Percentiles rank a stretch among this genome's conserved stretches.
Conservation (phyloP, 352 stramenopile genomes). For the Phytopythium vexans region DNA sequence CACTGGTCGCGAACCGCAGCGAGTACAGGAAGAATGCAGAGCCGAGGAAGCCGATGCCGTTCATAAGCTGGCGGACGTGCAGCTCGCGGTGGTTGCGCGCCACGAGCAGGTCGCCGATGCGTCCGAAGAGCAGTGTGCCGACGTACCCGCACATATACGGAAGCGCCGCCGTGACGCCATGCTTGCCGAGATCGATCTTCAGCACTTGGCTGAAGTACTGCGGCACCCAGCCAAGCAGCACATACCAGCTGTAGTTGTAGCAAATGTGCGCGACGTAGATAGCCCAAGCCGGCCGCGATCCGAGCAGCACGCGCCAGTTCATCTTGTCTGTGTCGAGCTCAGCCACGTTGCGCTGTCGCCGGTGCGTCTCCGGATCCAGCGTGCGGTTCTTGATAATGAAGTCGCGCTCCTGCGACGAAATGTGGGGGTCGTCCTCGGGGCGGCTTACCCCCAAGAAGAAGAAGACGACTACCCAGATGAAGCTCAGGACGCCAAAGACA, state of each 20-base stretch:
- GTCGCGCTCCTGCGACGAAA: conserved; percentile 47
- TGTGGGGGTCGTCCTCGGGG: conserved; percentile 61
- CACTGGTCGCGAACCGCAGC: conserved; percentile 58
- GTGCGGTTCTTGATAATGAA: conserved; percentile 72
- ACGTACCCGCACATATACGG: conserved; percentile 81
- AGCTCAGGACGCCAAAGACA: conserved; percentile 70
- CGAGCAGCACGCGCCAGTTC: conserved; percentile 68
- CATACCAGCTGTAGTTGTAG: conserved; percentile 89
- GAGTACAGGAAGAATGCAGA: conserved; percentile 69
- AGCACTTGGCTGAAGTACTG: conserved; percentile 83
- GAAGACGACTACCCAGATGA: conserved; percentile 72
- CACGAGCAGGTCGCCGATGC: conserved; percentile 62
- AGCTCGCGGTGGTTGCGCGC: conserved; percentile 62
- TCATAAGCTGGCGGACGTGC: conserved; percentile 76
- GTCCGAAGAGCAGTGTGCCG: conserved; percentile 69
- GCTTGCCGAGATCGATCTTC: conserved; percentile 71
- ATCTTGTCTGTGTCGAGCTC: conserved; percentile 46
- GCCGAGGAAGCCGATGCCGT: conserved; percentile 69
- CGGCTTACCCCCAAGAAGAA: conserved; percentile 52
- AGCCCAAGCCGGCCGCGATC: conserved; percentile 66
- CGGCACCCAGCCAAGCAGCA: conserved; percentile 84
- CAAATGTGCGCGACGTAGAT: conserved; percentile 85
- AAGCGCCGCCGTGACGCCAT: conserved; percentile 59
- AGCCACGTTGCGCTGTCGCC: conserved; percentile 29
- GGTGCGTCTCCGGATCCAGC: conserved; percentile 37